These are phyloP conservation scores for Penicillium sp. DNA, from an alignment of 2,329 filamentous ascomycete genomes.

Conservation along the genomic window DNA sequence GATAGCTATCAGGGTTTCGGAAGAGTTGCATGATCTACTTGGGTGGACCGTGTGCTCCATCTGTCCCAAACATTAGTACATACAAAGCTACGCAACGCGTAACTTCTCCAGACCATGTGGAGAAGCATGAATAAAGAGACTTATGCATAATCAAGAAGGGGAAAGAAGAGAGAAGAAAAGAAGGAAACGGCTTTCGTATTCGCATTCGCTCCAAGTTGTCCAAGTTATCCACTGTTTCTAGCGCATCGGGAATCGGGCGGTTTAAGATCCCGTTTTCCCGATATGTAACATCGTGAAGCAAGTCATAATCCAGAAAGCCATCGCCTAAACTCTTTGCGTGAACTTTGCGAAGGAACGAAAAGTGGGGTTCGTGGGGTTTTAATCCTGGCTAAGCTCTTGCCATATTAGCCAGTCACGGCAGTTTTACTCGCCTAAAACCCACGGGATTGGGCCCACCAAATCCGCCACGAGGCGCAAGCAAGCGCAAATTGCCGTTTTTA, in stretches of 20 bases:
- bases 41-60: no score
- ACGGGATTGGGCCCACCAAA: background rate
- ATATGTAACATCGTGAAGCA: background rate
- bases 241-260: background rate
- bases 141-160: background rate
- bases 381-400: background rate
- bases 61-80: no score
- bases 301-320: background rate
- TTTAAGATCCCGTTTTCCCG: background rate
- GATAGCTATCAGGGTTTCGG: no score
- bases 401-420: background rate
- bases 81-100: no score
- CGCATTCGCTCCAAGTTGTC: constrained; percentile 3
- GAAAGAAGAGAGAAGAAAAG: background rate
- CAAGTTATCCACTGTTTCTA: background rate
- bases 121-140: background rate
- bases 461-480: background rate
- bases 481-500: background rate
- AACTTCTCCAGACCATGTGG: no score
- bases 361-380: background rate
- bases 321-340: background rate
- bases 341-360: background rate
- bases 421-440: background rate
- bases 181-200: background rate
- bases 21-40: no score